Evolutionary conservation across 345 rosid genomes (phyloP).

Genomic region (Eutrema heterophyllum): DNA sequence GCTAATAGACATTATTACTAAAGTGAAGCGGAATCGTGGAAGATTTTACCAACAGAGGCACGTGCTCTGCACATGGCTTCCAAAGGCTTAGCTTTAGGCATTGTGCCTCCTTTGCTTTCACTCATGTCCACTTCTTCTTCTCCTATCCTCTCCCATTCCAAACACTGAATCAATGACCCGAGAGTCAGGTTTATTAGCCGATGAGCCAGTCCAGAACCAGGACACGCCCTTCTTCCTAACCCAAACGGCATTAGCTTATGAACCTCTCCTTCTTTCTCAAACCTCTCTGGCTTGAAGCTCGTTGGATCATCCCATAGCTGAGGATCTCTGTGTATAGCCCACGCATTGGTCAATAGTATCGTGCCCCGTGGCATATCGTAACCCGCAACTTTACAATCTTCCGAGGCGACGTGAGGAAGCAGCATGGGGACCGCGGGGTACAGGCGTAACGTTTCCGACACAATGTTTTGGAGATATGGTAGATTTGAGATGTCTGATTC

Average conservation of each 20-base stretch:
- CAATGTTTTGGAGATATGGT: conserved; percentile 37
- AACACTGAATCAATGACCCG: conserved; percentile 45
- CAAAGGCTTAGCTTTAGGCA: conserved; percentile 39
- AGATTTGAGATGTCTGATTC: conserved; percentile 35
- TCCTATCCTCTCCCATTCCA: conserved; percentile 43
- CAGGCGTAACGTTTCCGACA: conserved; percentile 40
- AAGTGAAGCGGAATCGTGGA: neutral
- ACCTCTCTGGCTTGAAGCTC: conserved; percentile 26
- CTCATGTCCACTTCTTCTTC: conserved; percentile 33
- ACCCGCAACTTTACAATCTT: conserved; percentile 34
- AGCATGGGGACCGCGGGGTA: conserved; percentile 36
- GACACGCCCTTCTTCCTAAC: conserved; percentile 47
- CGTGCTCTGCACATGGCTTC: conserved; percentile 39
- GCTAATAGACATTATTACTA: no score
- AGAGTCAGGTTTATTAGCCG: conserved; percentile 34
- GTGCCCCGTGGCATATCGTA: conserved; percentile 37
- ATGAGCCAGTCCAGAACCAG: conserved; percentile 38
- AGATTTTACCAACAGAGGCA: conserved; percentile 1
- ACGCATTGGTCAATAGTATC: conserved; percentile 16
- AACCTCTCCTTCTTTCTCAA: conserved; percentile 22
- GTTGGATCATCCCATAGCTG: conserved; percentile 22
- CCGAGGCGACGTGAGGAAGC: conserved; percentile 31
- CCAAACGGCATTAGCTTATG: conserved; percentile 38
- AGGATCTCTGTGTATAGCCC: conserved; percentile 26
- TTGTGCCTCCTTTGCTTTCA: conserved; percentile 31